Base-by-base conservation (phyloP, 1,284 basidiomycete genomes). In the Leccinum holopus region DNA sequence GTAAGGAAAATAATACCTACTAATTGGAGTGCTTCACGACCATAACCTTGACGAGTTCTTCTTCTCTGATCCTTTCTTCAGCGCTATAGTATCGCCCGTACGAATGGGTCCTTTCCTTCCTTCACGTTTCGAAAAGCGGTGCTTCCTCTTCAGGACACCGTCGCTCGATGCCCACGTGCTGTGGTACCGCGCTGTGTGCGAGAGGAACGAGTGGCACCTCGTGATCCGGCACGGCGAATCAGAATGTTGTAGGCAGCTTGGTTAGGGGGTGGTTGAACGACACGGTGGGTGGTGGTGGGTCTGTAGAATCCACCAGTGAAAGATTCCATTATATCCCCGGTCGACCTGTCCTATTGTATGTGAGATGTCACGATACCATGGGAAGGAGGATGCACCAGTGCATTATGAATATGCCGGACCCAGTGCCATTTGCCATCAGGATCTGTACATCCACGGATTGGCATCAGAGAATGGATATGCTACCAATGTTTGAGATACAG, bases 381-480 rank as follows among this genome's bases (percentile, higher is more conserved):
- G 35, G 14, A 32, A 21, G 21, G 14, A 6, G 10, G 35, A 57
- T 28, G 51, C 12, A 59, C 61, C 25, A 63, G 5, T 3, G 57
- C 64, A 67, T 86, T 85, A 5, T 84, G 81, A 33, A 86, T 77
- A 66, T 87, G 84, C 60, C 77, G 80, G 6, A 86, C 74, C 81
- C 81, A 87, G 62, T 80, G 80, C 86, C 85, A 87, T 21, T 73
- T 74, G 0, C 81, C 81, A 55, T 83, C 3, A 83, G 73, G 61
- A 87, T 84, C 63, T 87, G 86, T 9, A 87, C 84, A 10, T 81
- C 73, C 8, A 87, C 79, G 2, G 85, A 84, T 63, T 87, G 85
- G 57, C 82, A 84, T 75, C 81, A 86, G 11, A 87, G 76, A 18
- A 86, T 80, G 3, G 83, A 84, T 55, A 87, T 72, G n/a, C 79